Base-by-base conservation (phyloP, 176 grass and related monocot species). In the bread wheat (Triticum aestivum) region DNA sequence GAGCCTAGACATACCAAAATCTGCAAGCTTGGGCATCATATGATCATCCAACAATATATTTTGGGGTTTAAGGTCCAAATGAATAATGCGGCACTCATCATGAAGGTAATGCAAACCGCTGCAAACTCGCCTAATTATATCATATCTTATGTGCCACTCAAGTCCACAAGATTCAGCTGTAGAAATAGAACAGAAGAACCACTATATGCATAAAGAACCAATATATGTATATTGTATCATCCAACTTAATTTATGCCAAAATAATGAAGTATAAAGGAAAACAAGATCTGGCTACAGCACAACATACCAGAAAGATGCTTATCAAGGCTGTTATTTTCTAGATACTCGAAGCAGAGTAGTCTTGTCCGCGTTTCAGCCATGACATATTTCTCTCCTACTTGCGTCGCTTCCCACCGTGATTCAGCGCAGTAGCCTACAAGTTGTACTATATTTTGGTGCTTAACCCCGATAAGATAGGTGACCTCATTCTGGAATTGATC, bases 61-160 rank as follows among this genome's bases (percentile, higher is more conserved):
- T 32, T 66, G 27, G 14, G 64, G 64, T 6, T 66, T 66, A 33
- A 66, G 27, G 27, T 66, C 64, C 9, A 67, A 9, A 18, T 81
- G 79, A 81, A 37, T 6, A 30, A 81, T 81, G 66, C 30, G 15
- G 4, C 62, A 51, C 66, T 81, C 3, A 9, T 15, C 8, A 1
- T 81, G 62, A 67, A 81, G 79, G 17, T 67, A 81, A 67, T 67
- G 15, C 62, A 81, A 67, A 66, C 27, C 64, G 6, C 30, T 66
- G 27, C 64, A 66, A 30, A 66, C 30, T 4, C 64, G 27, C 12
- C 12, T 66, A 26, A 66, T 66, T 14, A 66, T 66, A 26, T 66
- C 24, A 12, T 66, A 66, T 66, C 64, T 8, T 23, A 63, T 66
- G 3, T 32, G 29, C 64, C 64, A 66, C 64, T 32, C 27, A 7